A percentile compares a stretch with the other conserved stretches of the same genome.
phyloP scores from a whole-genome alignment of 192 early-diverging fungal species.

The Radiomyces spectabilis region DNA sequence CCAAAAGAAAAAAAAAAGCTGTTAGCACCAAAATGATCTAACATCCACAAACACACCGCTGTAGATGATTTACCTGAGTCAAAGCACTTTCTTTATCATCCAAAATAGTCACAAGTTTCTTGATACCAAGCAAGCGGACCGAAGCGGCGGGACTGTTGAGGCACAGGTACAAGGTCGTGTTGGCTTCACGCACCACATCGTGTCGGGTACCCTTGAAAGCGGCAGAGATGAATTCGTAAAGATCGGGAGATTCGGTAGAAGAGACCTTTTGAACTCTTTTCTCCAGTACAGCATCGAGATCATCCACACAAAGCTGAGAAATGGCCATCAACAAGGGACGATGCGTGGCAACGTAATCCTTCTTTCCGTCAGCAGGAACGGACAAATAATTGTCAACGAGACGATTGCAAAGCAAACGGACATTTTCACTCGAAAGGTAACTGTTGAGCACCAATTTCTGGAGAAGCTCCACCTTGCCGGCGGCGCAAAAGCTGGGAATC shows the following conservation, averaged over 20 bases:
- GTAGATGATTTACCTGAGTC: constrained; percentile 1
- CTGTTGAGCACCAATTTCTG: constrained; percentile 24
- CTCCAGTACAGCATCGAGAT: constrained; percentile 35
- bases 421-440: constrained; percentile 23
- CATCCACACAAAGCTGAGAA: constrained; percentile 32
- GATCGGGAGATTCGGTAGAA: constrained; percentile 11
- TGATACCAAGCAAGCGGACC: constrained; percentile 63
- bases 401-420: constrained; percentile 25
- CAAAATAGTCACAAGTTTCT: constrained; percentile 53
- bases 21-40: no score
- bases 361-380: neutral
- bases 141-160: constrained; percentile 64
- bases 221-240: constrained; percentile 49
- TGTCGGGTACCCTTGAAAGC: constrained; percentile 53
- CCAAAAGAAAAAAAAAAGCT: neutral
- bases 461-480: constrained; percentile 21
- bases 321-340: constrained; percentile 26
- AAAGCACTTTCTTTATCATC: constrained; percentile 26
- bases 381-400: constrained; percentile 30
- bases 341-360: constrained; percentile 12
- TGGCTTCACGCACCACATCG: constrained; percentile 56
- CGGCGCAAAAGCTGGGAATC: constrained; percentile 23
- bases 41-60: no score
- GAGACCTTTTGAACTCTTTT: constrained; percentile 24
- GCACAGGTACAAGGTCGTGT: constrained; percentile 77